phyloP scores from a whole-genome alignment of 495 filamentous ascomycete species.

The Daldinia childiae region DNA sequence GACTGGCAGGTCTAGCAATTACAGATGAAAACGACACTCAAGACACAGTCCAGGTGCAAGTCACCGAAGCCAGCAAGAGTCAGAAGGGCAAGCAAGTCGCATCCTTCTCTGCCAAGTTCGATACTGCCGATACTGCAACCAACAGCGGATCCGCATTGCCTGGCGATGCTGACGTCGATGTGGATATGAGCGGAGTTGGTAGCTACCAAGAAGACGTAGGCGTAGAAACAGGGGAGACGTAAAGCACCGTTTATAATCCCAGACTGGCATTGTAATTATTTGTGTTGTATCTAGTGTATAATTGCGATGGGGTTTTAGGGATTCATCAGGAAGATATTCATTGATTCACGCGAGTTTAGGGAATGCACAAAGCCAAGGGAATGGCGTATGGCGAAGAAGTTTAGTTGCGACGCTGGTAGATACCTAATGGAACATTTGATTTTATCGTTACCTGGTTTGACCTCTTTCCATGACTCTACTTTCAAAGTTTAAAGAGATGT shows the following conservation, averaged over 20 bases:
- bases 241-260: constrained; percentile 1
- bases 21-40: constrained; percentile 47
- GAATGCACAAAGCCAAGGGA: background rate
- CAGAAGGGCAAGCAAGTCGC: constrained; percentile 46
- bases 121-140: constrained; percentile 24
- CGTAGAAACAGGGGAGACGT: constrained; percentile 45
- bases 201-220: constrained; percentile 39
- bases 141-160: constrained; percentile 16
- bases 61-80: constrained; percentile 47
- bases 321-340: background rate
- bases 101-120: constrained; percentile 33
- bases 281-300: constrained; percentile 13
- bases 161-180: constrained; percentile 9
- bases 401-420: background rate
- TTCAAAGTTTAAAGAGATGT: background rate
- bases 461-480: background rate
- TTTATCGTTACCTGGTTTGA: background rate
- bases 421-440: constrained; percentile 13
- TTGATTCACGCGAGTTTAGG: background rate
- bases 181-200: constrained; percentile 31
- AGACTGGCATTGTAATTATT: background rate
- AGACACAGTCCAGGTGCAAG: constrained; percentile 55
- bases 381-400: constrained; percentile 12
- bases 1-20: constrained; percentile 32
- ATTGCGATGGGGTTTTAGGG: background rate